Conservation (phyloP, 495 filamentous ascomycete species). For the Trypethelium eluteriae region DNA sequence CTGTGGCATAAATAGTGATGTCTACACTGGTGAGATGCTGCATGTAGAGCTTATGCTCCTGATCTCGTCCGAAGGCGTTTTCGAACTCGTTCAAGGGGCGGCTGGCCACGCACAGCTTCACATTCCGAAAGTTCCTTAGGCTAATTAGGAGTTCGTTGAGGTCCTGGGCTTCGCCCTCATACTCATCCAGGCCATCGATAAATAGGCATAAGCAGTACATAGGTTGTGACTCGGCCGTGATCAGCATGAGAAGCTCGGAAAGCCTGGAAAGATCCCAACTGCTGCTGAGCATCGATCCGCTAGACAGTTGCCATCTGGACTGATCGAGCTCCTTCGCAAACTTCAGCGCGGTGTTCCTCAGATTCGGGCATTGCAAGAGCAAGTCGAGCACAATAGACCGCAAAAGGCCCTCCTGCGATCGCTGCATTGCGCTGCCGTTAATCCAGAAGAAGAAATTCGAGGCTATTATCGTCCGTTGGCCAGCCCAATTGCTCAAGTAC, state of each 20-base stretch:
- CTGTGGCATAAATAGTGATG: conserved; percentile 28
- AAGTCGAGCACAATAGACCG: conserved; percentile 39
- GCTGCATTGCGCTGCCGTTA: conserved; percentile 34
- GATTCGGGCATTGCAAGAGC: conserved; percentile 27
- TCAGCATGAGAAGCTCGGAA: background rate
- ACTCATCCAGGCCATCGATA: background rate
- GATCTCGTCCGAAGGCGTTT: conserved; percentile 8
- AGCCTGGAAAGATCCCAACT: background rate
- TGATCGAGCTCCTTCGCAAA: background rate
- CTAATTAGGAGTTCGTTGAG: conserved; percentile 32
- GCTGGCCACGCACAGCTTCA: conserved; percentile 48
- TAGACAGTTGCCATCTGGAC: background rate
- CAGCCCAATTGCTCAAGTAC: background rate
- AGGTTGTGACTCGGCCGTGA: background rate
- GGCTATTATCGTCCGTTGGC: conserved; percentile 11
- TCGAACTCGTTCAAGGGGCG: conserved; percentile 42
- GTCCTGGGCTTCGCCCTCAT: background rate
- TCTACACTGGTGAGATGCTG: conserved; percentile 28
- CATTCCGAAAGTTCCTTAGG: conserved; percentile 30
- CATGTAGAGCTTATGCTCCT: conserved; percentile 22
- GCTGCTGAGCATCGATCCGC: background rate
- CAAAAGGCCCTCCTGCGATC: conserved; percentile 40
- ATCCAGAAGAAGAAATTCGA: conserved; percentile 45
- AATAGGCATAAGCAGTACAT: background rate
- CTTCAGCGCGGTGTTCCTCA: background rate